Evolutionary conservation across 352 stramenopile genomes (phyloP).

Genomic region (Stramenopiles sp.): DNA sequence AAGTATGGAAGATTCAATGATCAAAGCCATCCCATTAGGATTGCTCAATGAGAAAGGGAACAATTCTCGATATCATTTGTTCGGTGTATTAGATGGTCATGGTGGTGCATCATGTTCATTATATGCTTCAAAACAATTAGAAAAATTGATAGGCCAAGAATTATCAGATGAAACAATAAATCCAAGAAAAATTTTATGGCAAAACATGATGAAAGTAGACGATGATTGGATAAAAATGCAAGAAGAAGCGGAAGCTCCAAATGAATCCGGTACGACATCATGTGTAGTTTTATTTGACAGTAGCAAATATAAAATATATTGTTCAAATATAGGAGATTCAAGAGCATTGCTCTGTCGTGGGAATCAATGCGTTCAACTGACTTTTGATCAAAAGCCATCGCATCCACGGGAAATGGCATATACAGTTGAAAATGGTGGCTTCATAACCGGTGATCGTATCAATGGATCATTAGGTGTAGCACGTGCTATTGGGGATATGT

Average conservation of each 20-base stretch:
- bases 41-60: background rate
- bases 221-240: background rate
- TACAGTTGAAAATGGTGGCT: background rate
- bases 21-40: background rate
- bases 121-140: background rate
- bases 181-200: background rate
- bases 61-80: background rate
- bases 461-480: constrained; percentile 2
- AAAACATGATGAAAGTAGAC: background rate
- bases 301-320: background rate
- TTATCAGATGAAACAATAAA: background rate
- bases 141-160: background rate
- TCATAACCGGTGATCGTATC: background rate
- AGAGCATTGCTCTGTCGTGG: constrained; percentile 67
- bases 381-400: constrained; percentile 42
- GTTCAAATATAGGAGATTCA: constrained; percentile 72
- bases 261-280: background rate
- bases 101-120: background rate
- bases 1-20: background rate
- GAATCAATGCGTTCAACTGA: background rate
- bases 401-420: constrained; percentile 32
- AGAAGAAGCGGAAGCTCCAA: background rate
- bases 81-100: background rate
- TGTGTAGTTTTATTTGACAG: background rate
- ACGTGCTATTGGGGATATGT: background rate